Base-by-base conservation (phyloP, 202 grass and related monocot species). In the Panicum hallii region DNA sequence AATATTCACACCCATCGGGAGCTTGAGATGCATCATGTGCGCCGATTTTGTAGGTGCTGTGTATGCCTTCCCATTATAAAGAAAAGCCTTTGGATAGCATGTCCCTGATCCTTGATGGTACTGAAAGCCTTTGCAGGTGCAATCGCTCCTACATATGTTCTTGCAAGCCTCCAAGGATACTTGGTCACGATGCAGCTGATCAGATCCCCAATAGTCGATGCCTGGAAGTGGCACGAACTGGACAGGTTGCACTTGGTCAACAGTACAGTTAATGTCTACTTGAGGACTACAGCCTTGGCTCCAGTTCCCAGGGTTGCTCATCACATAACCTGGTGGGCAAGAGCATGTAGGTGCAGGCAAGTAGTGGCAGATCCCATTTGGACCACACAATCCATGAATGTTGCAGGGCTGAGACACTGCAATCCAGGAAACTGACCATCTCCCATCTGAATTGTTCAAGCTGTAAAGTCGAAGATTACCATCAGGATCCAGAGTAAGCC, bases 391-490 rank as follows among this genome's bases (percentile, higher is more conserved):
- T 0, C 85, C 89, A 62, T 91, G 85, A 28, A 88, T 45, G 3
- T 82, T 57, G 68, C 89, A 91, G 14, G 74, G 85, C 8, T 85
- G 67, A 68, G 77, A 67, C 30, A 82, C 3, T 45, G 89, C 85
- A n/a, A 88, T 17, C 82, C 82, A 91, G 20, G 89, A 82, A 54
- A 91, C 60, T 10, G 28, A 78, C 89, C 89, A 91, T 60, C 4
- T 80, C 11, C 82, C 72, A 69, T 81, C 63, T 62, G 75, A 71
- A 23, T 73, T 34, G 22, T 91, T 85, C 60, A 91, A 74, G 83
- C 85, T 91, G 54, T 91, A 91, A 5, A 85, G 45, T 47, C 85
- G 87, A 20, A 91, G 85, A 73, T 88, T 91, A 4, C 89, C 89
- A 46, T 91, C 85, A 20, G 60, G 62, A 22, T 91, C 89, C 43